A percentile compares a stretch with the other conserved stretches of the same genome.
Evolutionary conservation across 2,329 filamentous ascomycete species (phyloP).

Genomic region (Phoma sp.): DNA sequence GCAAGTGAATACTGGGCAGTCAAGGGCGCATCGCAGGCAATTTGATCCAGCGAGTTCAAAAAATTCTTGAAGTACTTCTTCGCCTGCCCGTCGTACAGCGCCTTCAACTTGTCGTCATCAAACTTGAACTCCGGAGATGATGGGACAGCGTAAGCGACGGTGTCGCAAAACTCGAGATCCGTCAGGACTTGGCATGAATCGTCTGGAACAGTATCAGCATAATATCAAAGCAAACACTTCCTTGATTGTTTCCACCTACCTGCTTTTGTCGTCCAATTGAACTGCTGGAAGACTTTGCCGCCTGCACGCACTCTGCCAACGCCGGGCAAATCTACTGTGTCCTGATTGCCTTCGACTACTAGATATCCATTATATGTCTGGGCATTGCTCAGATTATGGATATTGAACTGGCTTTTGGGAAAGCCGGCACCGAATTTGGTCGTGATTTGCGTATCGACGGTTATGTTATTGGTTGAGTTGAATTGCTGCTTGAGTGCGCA

Average conservation of each 20-base stretch:
- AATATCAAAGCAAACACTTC: too few relatives aligned
- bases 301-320: constrained; percentile 68
- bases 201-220: constrained; percentile 55
- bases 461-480: constrained; percentile 66
- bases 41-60: constrained; percentile 79
- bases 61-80: constrained; percentile 76
- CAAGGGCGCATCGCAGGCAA: constrained; percentile 79
- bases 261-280: constrained; percentile 79
- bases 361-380: constrained; percentile 77
- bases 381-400: constrained; percentile 75
- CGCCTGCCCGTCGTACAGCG: constrained; percentile 82
- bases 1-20: constrained; percentile 83
- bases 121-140: constrained; percentile 72
- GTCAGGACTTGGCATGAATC: constrained; percentile 86
- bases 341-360: constrained; percentile 66
- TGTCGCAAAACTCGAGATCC: constrained; percentile 86
- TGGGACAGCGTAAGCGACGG: constrained; percentile 90
- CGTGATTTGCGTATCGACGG: constrained; percentile 72
- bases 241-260: constrained; percentile 59
- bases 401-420: constrained; percentile 88
- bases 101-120: constrained; percentile 67
- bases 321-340: constrained; percentile 54
- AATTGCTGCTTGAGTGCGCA: constrained; percentile 78
- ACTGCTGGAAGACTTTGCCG: constrained; percentile 74
- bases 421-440: constrained; percentile 62